Evolutionary conservation across 768 basidiomycete genomes (phyloP).

Genomic region (Pleurotus djamor): DNA sequence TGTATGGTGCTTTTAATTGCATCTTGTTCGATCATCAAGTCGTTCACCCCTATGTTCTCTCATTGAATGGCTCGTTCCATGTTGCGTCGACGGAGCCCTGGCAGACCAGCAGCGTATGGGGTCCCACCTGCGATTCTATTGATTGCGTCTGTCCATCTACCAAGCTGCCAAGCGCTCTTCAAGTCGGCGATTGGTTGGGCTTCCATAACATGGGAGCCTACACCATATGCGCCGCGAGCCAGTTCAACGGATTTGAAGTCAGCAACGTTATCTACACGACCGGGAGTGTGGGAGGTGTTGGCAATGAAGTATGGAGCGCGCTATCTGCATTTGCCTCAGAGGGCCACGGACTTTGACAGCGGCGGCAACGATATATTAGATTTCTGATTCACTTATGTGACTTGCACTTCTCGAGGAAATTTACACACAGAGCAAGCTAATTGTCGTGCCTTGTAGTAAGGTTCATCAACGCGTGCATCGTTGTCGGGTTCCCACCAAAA

Average conservation of each 20-base stretch:
- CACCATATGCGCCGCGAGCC: constrained; percentile 95
- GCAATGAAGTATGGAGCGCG: constrained; percentile 45
- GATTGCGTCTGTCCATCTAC: constrained; percentile 80
- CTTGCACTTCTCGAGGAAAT: not conserved
- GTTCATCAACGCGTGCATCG: constrained; percentile 24
- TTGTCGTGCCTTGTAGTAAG: constrained; percentile 10
- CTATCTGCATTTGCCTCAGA: constrained; percentile 48
- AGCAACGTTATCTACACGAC: constrained; percentile 80
- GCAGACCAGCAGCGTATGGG: constrained; percentile 82
- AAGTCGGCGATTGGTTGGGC: constrained; percentile 97
- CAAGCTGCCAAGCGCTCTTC: constrained; percentile 63
- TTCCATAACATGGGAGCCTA: constrained; percentile 99
- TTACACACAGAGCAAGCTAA: constrained; percentile 4
- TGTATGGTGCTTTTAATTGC: constrained; percentile 96
- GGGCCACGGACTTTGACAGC: constrained; percentile 31
- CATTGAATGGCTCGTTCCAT: constrained; percentile 67
- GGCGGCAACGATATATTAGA: constrained; percentile 8
- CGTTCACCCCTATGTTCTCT: constrained; percentile 81
- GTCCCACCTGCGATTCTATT: constrained; percentile 97
- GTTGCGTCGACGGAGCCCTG: constrained; percentile 32
- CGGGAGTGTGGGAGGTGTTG: constrained; percentile 45
- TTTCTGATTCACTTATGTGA: constrained; percentile 6
- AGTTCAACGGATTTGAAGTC: constrained; percentile 89
- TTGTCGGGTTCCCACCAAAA: constrained; percentile 9
- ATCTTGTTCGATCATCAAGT: constrained; percentile 97